Conservation (phyloP, 169 alveolate genomes). For the Plasmodium gallinaceum region DNA sequence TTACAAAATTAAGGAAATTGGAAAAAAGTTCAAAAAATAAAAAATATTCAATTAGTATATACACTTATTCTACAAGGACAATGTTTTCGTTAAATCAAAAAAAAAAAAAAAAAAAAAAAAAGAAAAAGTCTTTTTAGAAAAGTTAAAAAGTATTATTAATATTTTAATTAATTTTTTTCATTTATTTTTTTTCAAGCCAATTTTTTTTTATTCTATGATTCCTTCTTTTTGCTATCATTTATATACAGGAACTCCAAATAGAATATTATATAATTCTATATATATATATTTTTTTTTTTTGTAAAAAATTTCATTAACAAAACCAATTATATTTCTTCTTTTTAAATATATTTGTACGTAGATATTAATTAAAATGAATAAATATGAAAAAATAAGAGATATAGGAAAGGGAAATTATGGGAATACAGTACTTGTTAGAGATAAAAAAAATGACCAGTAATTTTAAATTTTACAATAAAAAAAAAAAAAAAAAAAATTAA, state of each 20-base stretch:
- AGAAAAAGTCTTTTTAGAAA: not conserved
- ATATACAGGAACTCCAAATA: no score
- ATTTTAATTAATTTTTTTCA: not conserved
- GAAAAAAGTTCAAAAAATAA: constrained; percentile 9
- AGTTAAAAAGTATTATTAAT: not conserved
- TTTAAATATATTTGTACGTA: not conserved
- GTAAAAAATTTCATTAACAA: no score
- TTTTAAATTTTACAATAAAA: not conserved
- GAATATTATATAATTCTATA: no score
- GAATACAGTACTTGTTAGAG: constrained; percentile 80
- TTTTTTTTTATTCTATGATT: no score
- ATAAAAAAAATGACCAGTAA: constrained; percentile 79
- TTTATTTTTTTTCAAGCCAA: not conserved
- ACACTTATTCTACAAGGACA: constrained; percentile 2
- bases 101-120: constrained; percentile 9
- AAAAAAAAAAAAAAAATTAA: not conserved
- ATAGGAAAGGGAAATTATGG: constrained; percentile 86
- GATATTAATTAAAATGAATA: constrained; percentile 34
- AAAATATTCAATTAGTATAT: constrained; percentile 16
- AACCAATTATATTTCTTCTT: not conserved
- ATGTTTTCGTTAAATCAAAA: not conserved
- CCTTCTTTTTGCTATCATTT: no score
- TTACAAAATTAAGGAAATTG: not conserved
- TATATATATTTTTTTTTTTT: no score
- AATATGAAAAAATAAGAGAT: constrained; percentile 72